Base-by-base conservation (phyloP, 2,329 filamentous ascomycete species). In the Venturia carpophila region DNA sequence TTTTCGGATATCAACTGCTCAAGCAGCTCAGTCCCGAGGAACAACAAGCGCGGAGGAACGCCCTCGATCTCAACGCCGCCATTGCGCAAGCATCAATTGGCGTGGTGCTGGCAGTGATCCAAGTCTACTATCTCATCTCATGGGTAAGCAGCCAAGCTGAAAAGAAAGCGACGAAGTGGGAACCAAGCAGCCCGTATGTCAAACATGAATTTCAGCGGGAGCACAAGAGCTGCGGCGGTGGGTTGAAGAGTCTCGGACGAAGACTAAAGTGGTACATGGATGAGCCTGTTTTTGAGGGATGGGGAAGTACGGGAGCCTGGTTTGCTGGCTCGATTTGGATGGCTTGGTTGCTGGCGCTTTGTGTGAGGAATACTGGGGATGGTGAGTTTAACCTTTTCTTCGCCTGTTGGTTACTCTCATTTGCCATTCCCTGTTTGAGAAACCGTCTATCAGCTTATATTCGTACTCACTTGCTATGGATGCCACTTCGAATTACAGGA, bases 21-120 rank as follows among this genome's bases (percentile, higher is more conserved):
- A 58, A 58, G 30, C 56, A 60, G n/a, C 34, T 68, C 41, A 65
- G 30, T 37, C 34, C 63, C 42, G 66, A 67, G 55, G 55, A 62
- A 65, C 43, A 21, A 64, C 74, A 80, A 60, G 76, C 77, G 34
- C 78, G 84, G 43, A 78, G 83, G 42, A 74, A 79, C 30, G 71
- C 81, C 30, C 78, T 87, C n/a, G 80, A 85, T 69, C 74, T 75
- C 62, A 83, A 84, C 64, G 83, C 82, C 9, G 72, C 77, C n/a
- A 73, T 82, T 45, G 84, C 83, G 19, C 84, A 86, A 71, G 73
- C 79, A 67, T 84, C 83, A 1, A 76, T 80, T 5, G 66, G 85
- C 10, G 67, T 80, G 4, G 73, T 81, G 34, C 69, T 83, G 17
- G 68, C 76, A 3, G 66, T 78, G 2, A 78, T 79, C 61, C 78